Conservation (phyloP, 257 asterid genomes). For the Phtheirospermum japonicum region DNA sequence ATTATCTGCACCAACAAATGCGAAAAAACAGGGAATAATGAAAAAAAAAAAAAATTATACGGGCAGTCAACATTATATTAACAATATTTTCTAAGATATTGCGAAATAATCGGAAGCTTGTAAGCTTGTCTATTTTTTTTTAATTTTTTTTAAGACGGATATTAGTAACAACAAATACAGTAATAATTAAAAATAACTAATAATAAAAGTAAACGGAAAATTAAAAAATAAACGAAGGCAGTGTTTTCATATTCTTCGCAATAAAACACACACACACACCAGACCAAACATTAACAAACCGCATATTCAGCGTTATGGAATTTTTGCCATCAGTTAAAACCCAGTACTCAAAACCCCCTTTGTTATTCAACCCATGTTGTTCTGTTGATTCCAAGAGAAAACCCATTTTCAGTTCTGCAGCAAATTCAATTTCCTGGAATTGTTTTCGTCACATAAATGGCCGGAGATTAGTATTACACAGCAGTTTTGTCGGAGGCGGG, state of each 20-base stretch:
- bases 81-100: too few relatives aligned
- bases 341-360: constrained; percentile 28
- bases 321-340: constrained; percentile 33
- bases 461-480: constrained; percentile 21
- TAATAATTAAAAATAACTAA: too few relatives aligned
- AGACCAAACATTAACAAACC: too few relatives aligned
- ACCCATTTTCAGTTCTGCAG: constrained; percentile 13
- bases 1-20: constrained; percentile 62
- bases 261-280: too few relatives aligned
- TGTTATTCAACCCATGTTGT: constrained; percentile 4
- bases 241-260: too few relatives aligned
- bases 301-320: constrained; percentile 29
- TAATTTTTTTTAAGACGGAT: too few relatives aligned
- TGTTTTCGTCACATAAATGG: constrained; percentile 20
- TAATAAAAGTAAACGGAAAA: too few relatives aligned
- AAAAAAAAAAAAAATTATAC: constrained; percentile 28
- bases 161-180: too few relatives aligned
- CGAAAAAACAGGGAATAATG: constrained; percentile 26
- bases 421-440: constrained; percentile 14
- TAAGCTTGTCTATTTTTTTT: too few relatives aligned
- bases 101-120: too few relatives aligned
- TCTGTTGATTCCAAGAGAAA: constrained; percentile 24
- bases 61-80: too few relatives aligned
- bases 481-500: constrained; percentile 40
- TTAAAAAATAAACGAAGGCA: too few relatives aligned